Evolutionary conservation across 176 grass and related monocot species (phyloP).

Genomic region (Oryza rufipogon): DNA sequence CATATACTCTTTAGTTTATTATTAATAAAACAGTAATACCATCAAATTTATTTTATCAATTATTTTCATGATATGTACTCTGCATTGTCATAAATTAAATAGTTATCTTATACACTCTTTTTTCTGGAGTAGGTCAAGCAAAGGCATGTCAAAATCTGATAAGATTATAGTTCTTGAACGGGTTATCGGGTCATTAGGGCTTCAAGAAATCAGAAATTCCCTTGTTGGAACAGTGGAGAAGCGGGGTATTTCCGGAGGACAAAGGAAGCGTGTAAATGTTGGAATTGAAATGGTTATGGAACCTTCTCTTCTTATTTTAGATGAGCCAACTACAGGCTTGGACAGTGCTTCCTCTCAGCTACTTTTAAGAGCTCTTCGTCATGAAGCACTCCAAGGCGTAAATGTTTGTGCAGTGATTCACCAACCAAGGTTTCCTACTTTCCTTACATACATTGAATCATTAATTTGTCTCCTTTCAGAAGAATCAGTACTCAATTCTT

Average conservation of each 20-base stretch:
- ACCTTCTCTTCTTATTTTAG: constrained; percentile 84
- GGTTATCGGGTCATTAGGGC: constrained; percentile 69
- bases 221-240: constrained; percentile 91
- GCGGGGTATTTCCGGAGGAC: constrained; percentile 82
- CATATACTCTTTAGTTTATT: constrained; percentile 15
- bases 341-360: constrained; percentile 86
- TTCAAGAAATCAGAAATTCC: constrained; percentile 76
- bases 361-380: constrained; percentile 75
- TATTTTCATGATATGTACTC: constrained; percentile 13
- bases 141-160: constrained; percentile 53
- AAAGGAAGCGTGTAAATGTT: constrained; percentile 85
- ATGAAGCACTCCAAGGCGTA: constrained; percentile 78
- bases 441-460: constrained; percentile 1
- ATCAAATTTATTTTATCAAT: constrained; percentile 8
- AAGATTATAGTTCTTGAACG: constrained; percentile 76
- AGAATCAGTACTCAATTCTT: neutral
- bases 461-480: constrained; percentile 11
- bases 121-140: constrained; percentile 54
- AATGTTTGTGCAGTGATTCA: constrained; percentile 83
- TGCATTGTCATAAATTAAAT: neutral
- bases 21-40: constrained; percentile 5
- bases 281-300: constrained; percentile 93
- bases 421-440: constrained; percentile 67
- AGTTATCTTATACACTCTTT: constrained; percentile 31
- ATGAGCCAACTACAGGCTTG: constrained; percentile 87